phyloP scores from a whole-genome alignment of 192 early-diverging fungal genomes.

The Kickxella alabastrina region DNA sequence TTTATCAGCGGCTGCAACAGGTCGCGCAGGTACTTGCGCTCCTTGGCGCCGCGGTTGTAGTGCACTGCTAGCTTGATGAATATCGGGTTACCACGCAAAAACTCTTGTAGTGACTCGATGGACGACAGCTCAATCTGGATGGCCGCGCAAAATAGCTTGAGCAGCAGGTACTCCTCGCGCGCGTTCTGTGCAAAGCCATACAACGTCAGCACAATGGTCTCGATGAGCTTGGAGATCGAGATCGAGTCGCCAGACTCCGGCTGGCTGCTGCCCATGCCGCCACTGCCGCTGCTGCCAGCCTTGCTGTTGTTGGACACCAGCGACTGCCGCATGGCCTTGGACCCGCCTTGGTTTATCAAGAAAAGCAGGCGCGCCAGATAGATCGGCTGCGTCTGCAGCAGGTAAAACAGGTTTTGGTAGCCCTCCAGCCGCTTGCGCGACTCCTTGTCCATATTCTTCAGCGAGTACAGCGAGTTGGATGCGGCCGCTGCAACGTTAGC shows the following conservation, averaged over 20 bases:
- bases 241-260: slow-evolving; percentile 27
- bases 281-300: neutral
- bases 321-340: slow-evolving; percentile 47
- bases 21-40: slow-evolving; percentile 84
- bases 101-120: slow-evolving; percentile 80
- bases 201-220: slow-evolving; percentile 84
- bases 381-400: slow-evolving; percentile 92
- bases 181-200: slow-evolving; percentile 97
- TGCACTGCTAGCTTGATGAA: slow-evolving; percentile 97
- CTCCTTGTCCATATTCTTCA: slow-evolving; percentile 83
- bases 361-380: slow-evolving; percentile 90
- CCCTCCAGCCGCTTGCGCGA: slow-evolving; percentile 68
- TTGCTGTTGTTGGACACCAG: slow-evolving; percentile 12
- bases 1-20: slow-evolving; percentile 80
- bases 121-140: slow-evolving; percentile 90
- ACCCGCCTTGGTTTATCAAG: slow-evolving; percentile 78
- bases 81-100: slow-evolving; percentile 90
- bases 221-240: slow-evolving; percentile 69
- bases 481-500: slow-evolving; percentile 12
- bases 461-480: slow-evolving; percentile 53
- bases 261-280: slow-evolving; percentile 5
- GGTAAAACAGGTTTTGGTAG: slow-evolving; percentile 94
- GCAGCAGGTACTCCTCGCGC: slow-evolving; percentile 92
- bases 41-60: slow-evolving; percentile 93
- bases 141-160: slow-evolving; percentile 86